Conservation (phyloP, 2,329 filamentous ascomycete species). For the Monilinia aucupariae region DNA sequence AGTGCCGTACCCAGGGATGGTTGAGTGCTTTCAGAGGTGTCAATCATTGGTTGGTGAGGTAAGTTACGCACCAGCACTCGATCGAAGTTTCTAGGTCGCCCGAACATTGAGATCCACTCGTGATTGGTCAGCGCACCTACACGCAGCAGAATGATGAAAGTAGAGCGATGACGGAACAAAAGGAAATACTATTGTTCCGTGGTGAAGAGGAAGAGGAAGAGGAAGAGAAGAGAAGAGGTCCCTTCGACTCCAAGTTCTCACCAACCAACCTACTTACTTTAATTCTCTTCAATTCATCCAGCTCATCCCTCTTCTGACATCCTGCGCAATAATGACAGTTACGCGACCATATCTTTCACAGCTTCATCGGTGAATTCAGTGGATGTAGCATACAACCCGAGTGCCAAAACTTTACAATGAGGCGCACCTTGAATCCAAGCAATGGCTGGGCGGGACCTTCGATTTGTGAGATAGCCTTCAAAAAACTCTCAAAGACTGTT, state of each 20-base stretch:
- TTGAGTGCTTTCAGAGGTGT: too few relatives aligned
- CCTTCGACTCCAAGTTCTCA: too few relatives aligned
- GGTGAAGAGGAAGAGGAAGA: background rate
- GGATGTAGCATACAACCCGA: constrained; percentile 21
- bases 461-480: constrained; percentile 27
- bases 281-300: background rate
- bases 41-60: too few relatives aligned
- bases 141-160: background rate
- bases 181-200: background rate
- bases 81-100: too few relatives aligned
- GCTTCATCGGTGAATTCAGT: constrained; percentile 31
- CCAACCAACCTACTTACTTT: background rate
- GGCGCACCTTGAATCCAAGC: constrained; percentile 23
- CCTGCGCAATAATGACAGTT: constrained; percentile 29
- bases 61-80: too few relatives aligned
- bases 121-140: background rate
- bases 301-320: background rate
- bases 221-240: too few relatives aligned
- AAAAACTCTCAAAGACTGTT: constrained; percentile 22
- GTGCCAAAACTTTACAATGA: constrained; percentile 26
- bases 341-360: constrained; percentile 22
- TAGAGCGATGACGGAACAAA: constrained; percentile 12
- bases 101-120: too few relatives aligned
- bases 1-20: too few relatives aligned
- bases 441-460: constrained; percentile 26